Percentiles rank a stretch among this genome's conserved stretches.
Evolutionary conservation across 1,284 basidiomycete genomes (phyloP).

Genomic region (Amylostereum chailletii): DNA sequence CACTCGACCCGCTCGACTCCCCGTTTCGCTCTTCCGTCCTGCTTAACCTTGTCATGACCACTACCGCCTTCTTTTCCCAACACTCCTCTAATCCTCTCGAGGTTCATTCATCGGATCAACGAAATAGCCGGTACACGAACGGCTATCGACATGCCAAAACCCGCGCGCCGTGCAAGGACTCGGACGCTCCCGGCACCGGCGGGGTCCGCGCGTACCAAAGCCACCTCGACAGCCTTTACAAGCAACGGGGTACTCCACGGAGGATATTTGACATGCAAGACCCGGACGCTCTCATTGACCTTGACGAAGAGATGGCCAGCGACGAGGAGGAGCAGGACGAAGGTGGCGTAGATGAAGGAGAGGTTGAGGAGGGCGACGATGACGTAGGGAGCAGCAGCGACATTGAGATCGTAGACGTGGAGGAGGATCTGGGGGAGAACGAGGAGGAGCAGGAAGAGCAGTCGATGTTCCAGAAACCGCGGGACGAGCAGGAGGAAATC

Average conservation of each 20-base stretch:
- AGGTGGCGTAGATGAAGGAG: slow-evolving; percentile 17
- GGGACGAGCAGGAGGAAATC: slow-evolving; percentile 72
- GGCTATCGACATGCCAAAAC: slow-evolving; percentile 26
- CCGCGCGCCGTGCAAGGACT: slow-evolving; percentile 21
- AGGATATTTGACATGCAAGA: slow-evolving; percentile 14
- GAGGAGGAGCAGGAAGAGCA: slow-evolving; percentile 42
- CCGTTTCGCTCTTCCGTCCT: no score
- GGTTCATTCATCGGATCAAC: slow-evolving; percentile 52
- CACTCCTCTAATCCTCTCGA: slow-evolving; percentile 76
- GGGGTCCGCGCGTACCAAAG: slow-evolving; percentile 41
- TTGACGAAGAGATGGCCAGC: slow-evolving; percentile 42
- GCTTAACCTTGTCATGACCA: slow-evolving; percentile 17
- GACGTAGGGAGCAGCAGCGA: slow-evolving; percentile 21
- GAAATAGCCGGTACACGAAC: slow-evolving; percentile 38
- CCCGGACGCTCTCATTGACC: slow-evolving; percentile 27
- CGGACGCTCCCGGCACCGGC: slow-evolving; percentile 42
- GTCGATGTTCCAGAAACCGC: slow-evolving; percentile 44
- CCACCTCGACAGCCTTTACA: slow-evolving; percentile 40
- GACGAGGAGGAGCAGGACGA: slow-evolving; percentile 30
- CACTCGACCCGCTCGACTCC: no score
- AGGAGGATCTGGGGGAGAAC: slow-evolving; percentile 27
- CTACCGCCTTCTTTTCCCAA: slow-evolving; percentile 45
- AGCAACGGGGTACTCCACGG: slow-evolving; percentile 11
- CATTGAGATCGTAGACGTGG: slow-evolving; percentile 9
- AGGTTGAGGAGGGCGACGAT: slow-evolving; percentile 13